phyloP scores from a whole-genome alignment of 2,329 filamentous ascomycete genomes.

The Colletotrichum ledebouriae region DNA sequence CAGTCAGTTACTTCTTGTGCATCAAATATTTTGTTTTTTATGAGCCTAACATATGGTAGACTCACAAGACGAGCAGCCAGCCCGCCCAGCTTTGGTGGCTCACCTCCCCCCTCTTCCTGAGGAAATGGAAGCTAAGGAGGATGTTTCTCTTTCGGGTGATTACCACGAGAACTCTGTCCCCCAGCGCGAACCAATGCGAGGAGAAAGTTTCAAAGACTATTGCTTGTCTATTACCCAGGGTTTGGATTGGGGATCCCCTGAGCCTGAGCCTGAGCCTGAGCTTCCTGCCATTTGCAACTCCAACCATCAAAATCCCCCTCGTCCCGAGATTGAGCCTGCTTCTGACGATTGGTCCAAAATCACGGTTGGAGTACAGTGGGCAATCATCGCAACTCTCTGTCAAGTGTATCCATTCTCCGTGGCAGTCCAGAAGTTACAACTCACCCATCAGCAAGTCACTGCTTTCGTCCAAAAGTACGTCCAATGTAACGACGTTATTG shows the following conservation, averaged over 20 bases:
- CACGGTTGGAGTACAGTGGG: slow-evolving; percentile 19
- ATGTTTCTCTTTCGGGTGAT: neutral
- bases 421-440: neutral
- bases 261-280: slow-evolving; percentile 9
- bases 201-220: slow-evolving; percentile 21
- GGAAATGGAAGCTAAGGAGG: neutral
- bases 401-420: neutral
- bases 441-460: slow-evolving; percentile 9
- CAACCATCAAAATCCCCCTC: neutral
- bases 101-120: slow-evolving; percentile 5
- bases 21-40: too few relatives aligned
- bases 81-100: neutral
- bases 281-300: too few relatives aligned
- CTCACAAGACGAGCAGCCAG: neutral
- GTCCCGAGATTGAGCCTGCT: neutral
- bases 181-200: neutral
- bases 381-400: slow-evolving; percentile 20
- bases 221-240: neutral
- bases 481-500: neutral
- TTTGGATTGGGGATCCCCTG: slow-evolving; percentile 35
- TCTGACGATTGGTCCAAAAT: slow-evolving; percentile 15
- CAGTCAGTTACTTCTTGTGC: too few relatives aligned
- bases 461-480: slow-evolving; percentile 31
- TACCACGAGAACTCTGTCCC: neutral
- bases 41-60: neutral